Evolutionary conservation across 2,329 filamentous ascomycete species (phyloP).

Genomic region (Xylaria sp.): DNA sequence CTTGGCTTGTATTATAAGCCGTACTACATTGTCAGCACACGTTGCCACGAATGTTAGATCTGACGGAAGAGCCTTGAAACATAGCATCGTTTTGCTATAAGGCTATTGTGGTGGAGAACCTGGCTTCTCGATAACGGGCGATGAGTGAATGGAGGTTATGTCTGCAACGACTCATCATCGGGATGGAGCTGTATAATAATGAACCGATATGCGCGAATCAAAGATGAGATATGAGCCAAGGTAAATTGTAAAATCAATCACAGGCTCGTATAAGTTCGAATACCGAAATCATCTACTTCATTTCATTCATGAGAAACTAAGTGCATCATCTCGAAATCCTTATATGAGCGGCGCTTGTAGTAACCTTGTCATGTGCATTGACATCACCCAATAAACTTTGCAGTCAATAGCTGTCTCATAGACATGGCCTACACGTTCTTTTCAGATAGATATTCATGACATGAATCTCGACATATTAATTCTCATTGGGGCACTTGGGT

Average conservation of each 20-base stretch:
- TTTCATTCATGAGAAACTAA: background rate
- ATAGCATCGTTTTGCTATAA: background rate
- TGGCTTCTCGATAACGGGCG: background rate
- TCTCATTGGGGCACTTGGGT: background rate
- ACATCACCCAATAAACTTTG: background rate
- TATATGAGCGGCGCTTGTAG: background rate
- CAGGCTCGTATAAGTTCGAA: background rate
- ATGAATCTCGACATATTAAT: background rate
- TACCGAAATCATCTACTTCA: background rate
- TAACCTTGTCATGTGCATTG: background rate
- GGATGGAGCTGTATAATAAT: slow-evolving; percentile 11
- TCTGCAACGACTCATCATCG: background rate
- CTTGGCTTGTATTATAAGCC: background rate
- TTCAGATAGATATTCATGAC: background rate
- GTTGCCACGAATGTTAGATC: background rate
- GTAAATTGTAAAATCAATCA: slow-evolving; percentile 7
- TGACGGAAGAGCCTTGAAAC: background rate
- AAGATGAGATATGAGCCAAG: slow-evolving; percentile 21
- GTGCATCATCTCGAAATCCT: background rate
- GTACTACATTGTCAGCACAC: background rate
- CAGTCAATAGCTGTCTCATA: background rate
- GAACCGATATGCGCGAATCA: background rate
- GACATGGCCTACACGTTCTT: background rate
- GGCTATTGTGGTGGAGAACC: background rate
- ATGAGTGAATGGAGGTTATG: background rate